Conservation (phyloP, 2,329 filamentous ascomycete genomes). For the Sclerotinia nivalis region DNA sequence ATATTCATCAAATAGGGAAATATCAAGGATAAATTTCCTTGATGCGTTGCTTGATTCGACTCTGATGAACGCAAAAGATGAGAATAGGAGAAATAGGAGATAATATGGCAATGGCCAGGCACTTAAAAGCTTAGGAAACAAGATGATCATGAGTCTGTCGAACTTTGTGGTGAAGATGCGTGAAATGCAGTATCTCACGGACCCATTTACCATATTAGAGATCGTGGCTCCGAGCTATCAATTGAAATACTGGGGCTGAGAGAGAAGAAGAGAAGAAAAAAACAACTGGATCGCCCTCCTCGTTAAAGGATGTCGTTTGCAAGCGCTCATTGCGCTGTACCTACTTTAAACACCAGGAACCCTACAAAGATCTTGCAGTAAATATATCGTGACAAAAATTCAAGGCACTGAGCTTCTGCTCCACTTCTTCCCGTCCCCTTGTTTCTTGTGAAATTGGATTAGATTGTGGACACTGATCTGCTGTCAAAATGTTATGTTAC, state of each 20-base stretch:
- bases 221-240: neutral
- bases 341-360: neutral
- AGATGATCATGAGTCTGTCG: constrained; percentile 19
- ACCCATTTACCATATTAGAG: constrained; percentile 17
- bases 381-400: neutral
- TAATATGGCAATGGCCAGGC: neutral
- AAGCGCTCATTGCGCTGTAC: constrained; percentile 3
- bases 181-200: constrained; percentile 17
- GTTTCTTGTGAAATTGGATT: neutral
- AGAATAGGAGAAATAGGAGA: neutral
- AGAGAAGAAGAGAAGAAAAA: neutral
- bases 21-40: neutral
- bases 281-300: constrained; percentile 15
- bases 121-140: neutral
- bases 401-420: neutral
- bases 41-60: neutral
- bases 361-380: neutral
- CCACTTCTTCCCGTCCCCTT: neutral
- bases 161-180: constrained; percentile 7
- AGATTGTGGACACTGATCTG: constrained; percentile 7
- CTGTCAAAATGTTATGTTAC: neutral
- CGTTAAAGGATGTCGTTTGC: constrained; percentile 7
- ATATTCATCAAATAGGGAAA: neutral
- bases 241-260: constrained; percentile 18
- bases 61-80: neutral